Base-by-base conservation (phyloP, 2,329 filamentous ascomycete species). In the Allantophomopsis cytisporea region DNA sequence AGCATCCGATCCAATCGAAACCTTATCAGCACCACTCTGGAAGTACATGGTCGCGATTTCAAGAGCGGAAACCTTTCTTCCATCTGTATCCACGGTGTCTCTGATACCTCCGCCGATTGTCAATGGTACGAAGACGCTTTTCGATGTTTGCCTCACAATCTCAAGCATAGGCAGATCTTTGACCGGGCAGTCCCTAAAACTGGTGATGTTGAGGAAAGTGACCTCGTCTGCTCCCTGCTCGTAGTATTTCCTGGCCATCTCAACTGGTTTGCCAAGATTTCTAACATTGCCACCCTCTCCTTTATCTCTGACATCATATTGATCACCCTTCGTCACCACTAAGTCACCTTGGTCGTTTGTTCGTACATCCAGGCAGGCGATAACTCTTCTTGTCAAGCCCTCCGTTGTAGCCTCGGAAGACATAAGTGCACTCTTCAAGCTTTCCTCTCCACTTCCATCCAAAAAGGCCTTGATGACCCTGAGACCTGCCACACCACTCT, bases 21-120 rank as follows among this genome's bases (percentile, higher is more conserved):
- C 88, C 64, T 98, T 98, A 66, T 98, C 91, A 18, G 91, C 91
- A 44, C 91, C 91, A 34, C 81, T 88, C 60, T 89, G 83, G 74
- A 98, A 98, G 69, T 98, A 98, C 73, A 96, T 81, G 36, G 81
- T 89, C 15, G 91, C 91, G 45, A 98, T 86, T 51, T 95, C 83
- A 12, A 96, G 75, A 1, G 91, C 91, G 2, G 84, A 80, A n/a
- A 94, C 79, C 44, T 77, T 76, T 36, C 79, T 86, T 34, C 86
- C 86, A 60, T 94, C 87, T 0, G 80, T 80, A 61, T 98, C 91
- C 41, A 87, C 73, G 0, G 87, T 91, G 61, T 96, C 89, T 52
- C 86, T 77, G 56, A 98, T 96, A 20, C 93, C 91, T 46, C 91
- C 93, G 40, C 93, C 91, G 45, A 98, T 83, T 10, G 91, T 98